Percentiles rank a stretch among this genome's conserved stretches.
Evolutionary conservation across 1,139 yeast species (phyloP).

Genomic region (Yamadazyma atmosphaerica): DNA sequence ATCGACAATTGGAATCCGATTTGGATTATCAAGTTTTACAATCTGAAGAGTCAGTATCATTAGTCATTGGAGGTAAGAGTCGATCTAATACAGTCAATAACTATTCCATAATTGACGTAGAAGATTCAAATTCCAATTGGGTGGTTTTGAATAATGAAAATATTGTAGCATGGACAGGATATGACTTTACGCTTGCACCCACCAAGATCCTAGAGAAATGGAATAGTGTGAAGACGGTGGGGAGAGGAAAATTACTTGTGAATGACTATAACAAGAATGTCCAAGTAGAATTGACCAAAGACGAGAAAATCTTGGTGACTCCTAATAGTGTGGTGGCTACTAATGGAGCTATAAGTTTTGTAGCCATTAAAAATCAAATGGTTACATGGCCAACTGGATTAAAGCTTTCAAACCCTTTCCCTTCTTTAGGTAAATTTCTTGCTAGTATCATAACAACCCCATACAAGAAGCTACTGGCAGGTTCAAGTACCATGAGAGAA

Average conservation of each 20-base stretch:
- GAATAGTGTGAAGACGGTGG: conserved; percentile 25
- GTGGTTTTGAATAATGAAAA: conserved; percentile 28
- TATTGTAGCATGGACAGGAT: conserved; percentile 50
- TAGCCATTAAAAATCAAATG: background rate
- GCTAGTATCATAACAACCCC: background rate
- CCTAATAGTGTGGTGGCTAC: conserved; percentile 40
- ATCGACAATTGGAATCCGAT: conserved; percentile 16
- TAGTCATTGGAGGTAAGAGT: conserved; percentile 28
- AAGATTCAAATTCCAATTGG: conserved; percentile 30
- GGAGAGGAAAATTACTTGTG: conserved; percentile 39
- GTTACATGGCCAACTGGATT: conserved; percentile 1
- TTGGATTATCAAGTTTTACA: conserved; percentile 28
- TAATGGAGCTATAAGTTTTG: conserved; percentile 8
- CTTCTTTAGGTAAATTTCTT: background rate
- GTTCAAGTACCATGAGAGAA: background rate
- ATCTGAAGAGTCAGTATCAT: conserved; percentile 25
- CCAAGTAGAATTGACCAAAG: conserved; percentile 27
- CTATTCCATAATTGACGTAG: conserved; percentile 26
- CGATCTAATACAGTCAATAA: conserved; percentile 18
- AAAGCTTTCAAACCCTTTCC: background rate
- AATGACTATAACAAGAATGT: conserved; percentile 36
- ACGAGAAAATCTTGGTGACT: conserved; percentile 35
- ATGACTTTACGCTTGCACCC: conserved; percentile 26
- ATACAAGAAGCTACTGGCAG: background rate
- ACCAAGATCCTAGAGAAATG: conserved; percentile 17